Evolutionary conservation across 1,284 basidiomycete species (phyloP), one percentile per base, ranked within the genome.

Genomic region (Leccinum proximum): DNA sequence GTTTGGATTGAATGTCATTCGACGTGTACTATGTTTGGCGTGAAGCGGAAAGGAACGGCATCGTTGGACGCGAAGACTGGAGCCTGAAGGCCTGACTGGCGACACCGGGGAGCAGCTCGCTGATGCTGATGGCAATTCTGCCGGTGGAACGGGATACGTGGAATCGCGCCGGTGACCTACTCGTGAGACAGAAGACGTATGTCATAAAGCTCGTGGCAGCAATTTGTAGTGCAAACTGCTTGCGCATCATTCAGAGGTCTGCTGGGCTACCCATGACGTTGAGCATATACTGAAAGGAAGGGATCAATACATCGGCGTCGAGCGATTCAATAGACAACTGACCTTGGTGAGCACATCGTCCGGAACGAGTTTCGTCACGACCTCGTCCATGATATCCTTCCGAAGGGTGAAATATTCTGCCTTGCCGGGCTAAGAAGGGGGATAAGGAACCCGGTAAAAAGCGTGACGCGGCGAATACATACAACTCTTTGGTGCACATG

Each of bases 161-260:
- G 83, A 98, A 97, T 14, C 96, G 87, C 16, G 86, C 82, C 0
- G 97, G 97, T 6, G 88, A 81, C 56, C 97, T 89, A 71, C 91
- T 92, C 59, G 91, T 91, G 61, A 99, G 83, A 70, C 89, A 93
- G 69, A 98, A 86, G 54, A 93, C 82, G 74, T 93, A 98, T 8
- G 96, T 97, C 83, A 97, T 90, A 83, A 99, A 99, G 71, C 92
- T 92, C 53, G 87, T 88, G 0, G 93, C 85, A 0, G 97, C 94
- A 56, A 94, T 83, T 75, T 99, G 96, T 56, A 92, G 79, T 10
- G 96, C 91, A 77, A 99, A 98, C 77, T 98, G 95, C 80, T 98
- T 99, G 68, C 97, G 88, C 87, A 98, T 94, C 67, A 94, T 86
- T 96, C 97, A 99, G 5, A 99, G 83, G 70, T 97, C 95, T 65